These are phyloP conservation scores for Polygonum aviculare DNA, from an alignment of 148 eudicot genomes.

Conservation along the genomic window DNA sequence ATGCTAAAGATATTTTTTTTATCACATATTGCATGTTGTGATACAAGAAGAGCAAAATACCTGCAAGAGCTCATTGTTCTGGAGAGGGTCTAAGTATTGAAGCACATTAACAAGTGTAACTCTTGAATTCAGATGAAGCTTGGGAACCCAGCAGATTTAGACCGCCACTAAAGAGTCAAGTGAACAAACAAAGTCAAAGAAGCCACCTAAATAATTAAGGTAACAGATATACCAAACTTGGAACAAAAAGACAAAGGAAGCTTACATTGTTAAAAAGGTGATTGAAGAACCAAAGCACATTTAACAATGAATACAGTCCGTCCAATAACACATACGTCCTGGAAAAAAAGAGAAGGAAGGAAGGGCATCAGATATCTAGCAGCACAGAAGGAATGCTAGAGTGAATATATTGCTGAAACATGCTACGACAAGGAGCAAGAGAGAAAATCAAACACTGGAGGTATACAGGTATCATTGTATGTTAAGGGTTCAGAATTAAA, in stretches of 20 bases:
- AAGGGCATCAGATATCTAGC: background rate
- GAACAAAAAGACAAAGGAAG: background rate
- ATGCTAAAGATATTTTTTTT: background rate
- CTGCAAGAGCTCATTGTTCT: slow-evolving; percentile 38
- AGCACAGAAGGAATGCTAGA: background rate
- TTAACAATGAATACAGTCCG: background rate
- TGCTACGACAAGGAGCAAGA: background rate
- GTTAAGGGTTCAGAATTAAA: background rate
- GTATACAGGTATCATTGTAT: background rate
- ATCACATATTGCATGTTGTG: background rate
- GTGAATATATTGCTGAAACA: background rate
- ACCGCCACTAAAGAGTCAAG: slow-evolving; percentile 7
- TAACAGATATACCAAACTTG: background rate
- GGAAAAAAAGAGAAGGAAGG: background rate
- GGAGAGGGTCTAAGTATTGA: slow-evolving; percentile 18
- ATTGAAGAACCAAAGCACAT: background rate
- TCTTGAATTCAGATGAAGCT: slow-evolving; percentile 21
- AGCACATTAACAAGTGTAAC: slow-evolving; percentile 23
- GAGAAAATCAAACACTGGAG: background rate
- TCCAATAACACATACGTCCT: background rate
- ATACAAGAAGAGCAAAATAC: slow-evolving; percentile 20
- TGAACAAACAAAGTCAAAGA: slow-evolving; percentile 8
- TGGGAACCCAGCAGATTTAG: slow-evolving; percentile 18
- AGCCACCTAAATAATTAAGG: background rate
- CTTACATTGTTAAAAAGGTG: background rate